phyloP scores from a whole-genome alignment of 345 rosid genomes.

The Raphanus sativus region DNA sequence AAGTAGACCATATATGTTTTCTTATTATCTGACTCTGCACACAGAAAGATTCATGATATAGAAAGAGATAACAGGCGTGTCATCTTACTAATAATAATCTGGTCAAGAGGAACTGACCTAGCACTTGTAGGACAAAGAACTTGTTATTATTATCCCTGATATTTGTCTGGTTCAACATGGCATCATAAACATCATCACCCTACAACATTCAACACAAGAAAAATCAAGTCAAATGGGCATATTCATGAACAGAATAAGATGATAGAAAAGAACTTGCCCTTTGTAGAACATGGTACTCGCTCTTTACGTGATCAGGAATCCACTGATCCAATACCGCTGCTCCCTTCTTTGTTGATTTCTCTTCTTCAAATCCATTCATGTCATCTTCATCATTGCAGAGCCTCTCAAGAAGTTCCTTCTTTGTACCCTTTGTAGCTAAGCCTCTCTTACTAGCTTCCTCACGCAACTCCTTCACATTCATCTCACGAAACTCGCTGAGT shows the following conservation, averaged over 20 bases:
- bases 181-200: slow-evolving; percentile 81
- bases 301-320: slow-evolving; percentile 74
- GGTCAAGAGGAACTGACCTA: slow-evolving; percentile 49
- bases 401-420: slow-evolving; percentile 63
- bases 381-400: slow-evolving; percentile 47
- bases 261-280: slow-evolving; percentile 9
- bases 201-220: slow-evolving; percentile 35
- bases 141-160: slow-evolving; percentile 76
- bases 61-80: background rate
- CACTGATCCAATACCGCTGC: slow-evolving; percentile 77
- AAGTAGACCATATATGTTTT: slow-evolving; percentile 60
- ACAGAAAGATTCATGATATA: slow-evolving; percentile 13
- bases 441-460: slow-evolving; percentile 62
- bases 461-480: slow-evolving; percentile 71
- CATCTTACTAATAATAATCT: background rate
- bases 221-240: slow-evolving; percentile 14
- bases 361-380: slow-evolving; percentile 5
- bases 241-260: background rate
- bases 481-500: slow-evolving; percentile 48
- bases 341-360: slow-evolving; percentile 64
- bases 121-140: slow-evolving; percentile 75
- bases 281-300: slow-evolving; percentile 73
- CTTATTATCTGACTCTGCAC: slow-evolving; percentile 71
- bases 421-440: slow-evolving; percentile 57
- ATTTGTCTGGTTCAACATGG: slow-evolving; percentile 83